A percentile compares a stretch with the other conserved stretches of the same genome.
Conservation (phyloP, 2,329 filamentous ascomycete genomes). For the Aureobasidium musti region DNA sequence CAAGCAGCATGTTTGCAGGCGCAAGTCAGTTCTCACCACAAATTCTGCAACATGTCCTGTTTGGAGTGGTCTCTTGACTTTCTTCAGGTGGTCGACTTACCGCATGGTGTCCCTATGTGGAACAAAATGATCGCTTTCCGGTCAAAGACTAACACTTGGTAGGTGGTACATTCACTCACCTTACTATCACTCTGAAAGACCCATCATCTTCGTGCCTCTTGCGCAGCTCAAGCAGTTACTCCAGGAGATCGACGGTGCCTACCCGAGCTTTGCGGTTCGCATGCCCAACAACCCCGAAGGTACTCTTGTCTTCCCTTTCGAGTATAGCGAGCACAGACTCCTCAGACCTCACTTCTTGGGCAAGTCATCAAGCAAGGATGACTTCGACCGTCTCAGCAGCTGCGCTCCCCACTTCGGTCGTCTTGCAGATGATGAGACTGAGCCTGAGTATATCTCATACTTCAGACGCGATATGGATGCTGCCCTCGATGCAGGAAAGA, state of each 20-base stretch:
- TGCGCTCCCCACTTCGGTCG: slow-evolving; percentile 19
- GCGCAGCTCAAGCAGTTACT: slow-evolving; percentile 67
- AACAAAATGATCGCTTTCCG: not conserved
- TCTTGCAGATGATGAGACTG: slow-evolving; percentile 30
- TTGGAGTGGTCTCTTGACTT: not conserved
- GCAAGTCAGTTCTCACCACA: not conserved
- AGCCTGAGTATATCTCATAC: slow-evolving; percentile 45
- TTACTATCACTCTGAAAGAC: slow-evolving; percentile 44
- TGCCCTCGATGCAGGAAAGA: slow-evolving; percentile 52
- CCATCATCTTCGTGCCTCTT: slow-evolving; percentile 68
- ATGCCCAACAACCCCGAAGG: slow-evolving; percentile 59
- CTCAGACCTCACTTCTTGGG: slow-evolving; percentile 70
- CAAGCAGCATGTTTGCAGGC: not conserved
- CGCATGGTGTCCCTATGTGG: not conserved
- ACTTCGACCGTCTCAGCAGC: slow-evolving; percentile 44
- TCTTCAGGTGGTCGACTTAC: not conserved
- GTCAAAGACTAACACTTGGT: not conserved
- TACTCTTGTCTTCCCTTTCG: slow-evolving; percentile 64
- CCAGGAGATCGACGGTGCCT: slow-evolving; percentile 60
- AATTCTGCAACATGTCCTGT: not conserved
- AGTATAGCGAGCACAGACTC: slow-evolving; percentile 61
- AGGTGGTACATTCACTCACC: slow-evolving; percentile 38
- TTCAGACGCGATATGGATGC: slow-evolving; percentile 60
- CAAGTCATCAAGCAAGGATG: slow-evolving; percentile 52
- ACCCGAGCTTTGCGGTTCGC: slow-evolving; percentile 55